Evolutionary conservation across 306 rosid species (phyloP).

Genomic region (Cicer judaicum): DNA sequence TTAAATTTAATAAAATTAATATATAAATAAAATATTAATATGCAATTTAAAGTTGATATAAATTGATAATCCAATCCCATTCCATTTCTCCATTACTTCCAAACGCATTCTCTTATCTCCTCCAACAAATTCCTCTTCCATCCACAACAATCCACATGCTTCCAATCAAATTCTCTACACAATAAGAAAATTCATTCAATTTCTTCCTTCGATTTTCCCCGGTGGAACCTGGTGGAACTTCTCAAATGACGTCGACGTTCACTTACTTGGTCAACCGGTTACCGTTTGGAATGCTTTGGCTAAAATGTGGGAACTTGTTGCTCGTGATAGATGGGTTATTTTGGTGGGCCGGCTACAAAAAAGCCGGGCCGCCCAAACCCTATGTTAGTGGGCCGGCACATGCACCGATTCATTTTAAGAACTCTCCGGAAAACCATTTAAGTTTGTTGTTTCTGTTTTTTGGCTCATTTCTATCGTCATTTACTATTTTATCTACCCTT

Average conservation of each 20-base stretch:
- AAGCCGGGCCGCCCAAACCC: too few relatives aligned
- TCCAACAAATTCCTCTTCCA: conserved; percentile 59
- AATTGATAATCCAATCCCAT: neutral
- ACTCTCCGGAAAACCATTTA: too few relatives aligned
- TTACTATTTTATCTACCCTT: too few relatives aligned
- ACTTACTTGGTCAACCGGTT: conserved; percentile 64
- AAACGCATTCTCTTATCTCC: conserved; percentile 37
- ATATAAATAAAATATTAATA: too few relatives aligned
- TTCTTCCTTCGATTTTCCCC: conserved; percentile 61
- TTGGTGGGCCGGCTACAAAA: neutral
- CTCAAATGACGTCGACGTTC: conserved; percentile 58
- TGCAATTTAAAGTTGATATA: too few relatives aligned
- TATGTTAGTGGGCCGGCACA: too few relatives aligned
- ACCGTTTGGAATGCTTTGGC: conserved; percentile 73
- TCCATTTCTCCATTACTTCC: conserved; percentile 39
- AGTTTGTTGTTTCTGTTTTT: too few relatives aligned
- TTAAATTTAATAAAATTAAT: too few relatives aligned
- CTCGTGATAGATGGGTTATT: conserved; percentile 84
- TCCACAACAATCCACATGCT: conserved; percentile 51
- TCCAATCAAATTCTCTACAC: conserved; percentile 43
- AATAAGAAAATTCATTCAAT: conserved; percentile 47
- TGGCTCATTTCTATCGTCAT: too few relatives aligned
- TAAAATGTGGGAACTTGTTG: conserved; percentile 85
- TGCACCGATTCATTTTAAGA: too few relatives aligned
- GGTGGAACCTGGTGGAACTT: conserved; percentile 91